Evolutionary conservation across 2,329 filamentous ascomycete genomes (phyloP).

Genomic region (Fusarium pininemorale): DNA sequence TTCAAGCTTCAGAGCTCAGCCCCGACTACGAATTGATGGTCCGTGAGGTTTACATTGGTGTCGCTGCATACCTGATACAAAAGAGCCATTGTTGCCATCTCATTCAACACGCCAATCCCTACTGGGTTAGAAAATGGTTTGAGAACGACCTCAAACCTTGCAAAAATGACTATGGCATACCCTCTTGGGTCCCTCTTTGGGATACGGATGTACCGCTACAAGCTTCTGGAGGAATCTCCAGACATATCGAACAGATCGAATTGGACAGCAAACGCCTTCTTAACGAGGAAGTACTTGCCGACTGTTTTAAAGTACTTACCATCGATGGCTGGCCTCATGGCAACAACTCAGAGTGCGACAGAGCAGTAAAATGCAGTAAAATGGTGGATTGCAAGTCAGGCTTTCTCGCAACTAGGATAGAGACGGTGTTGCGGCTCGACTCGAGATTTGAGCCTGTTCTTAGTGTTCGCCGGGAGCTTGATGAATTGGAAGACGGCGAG

Average conservation of each 20-base stretch:
- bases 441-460: rapidly evolving
- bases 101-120: background rate
- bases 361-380: rapidly evolving
- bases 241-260: rapidly evolving
- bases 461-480: rapidly evolving
- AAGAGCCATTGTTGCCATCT: background rate
- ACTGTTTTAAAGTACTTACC: rapidly evolving
- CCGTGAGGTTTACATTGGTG: background rate
- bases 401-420: rapidly evolving
- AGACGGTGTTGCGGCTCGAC: rapidly evolving
- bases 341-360: rapidly evolving
- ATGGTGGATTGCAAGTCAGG: background rate
- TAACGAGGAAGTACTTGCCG: rapidly evolving
- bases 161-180: rapidly evolving
- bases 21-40: background rate
- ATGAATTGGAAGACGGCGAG: rapidly evolving
- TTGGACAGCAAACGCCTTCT: rapidly evolving
- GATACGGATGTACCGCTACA: background rate
- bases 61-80: rapidly evolving
- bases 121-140: rapidly evolving
- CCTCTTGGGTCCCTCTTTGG: background rate
- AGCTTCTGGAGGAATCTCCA: rapidly evolving
- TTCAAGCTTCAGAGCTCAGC: rapidly evolving
- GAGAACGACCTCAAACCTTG: rapidly evolving
- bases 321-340: background rate